Conservation (phyloP, 306 rosid species). For the Vigna reflexopilosa region DNA sequence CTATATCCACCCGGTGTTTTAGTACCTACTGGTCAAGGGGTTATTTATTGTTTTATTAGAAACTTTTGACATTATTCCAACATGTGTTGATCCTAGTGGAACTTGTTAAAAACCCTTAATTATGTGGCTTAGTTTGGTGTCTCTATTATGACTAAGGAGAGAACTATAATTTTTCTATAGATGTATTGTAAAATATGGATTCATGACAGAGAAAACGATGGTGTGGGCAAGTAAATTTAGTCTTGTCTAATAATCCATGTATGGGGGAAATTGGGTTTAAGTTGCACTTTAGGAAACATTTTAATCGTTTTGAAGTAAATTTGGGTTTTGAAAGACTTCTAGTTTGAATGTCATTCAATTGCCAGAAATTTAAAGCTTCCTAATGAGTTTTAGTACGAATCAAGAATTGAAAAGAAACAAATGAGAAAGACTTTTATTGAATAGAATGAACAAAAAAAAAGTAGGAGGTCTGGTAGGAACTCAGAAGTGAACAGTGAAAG, state of each 20-base stretch:
- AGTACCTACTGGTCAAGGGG: slow-evolving; percentile 8
- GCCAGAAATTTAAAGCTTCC: slow-evolving; percentile 21
- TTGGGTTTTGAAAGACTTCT: slow-evolving; percentile 6
- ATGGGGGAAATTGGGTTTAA: neutral
- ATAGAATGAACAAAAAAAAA: no score
- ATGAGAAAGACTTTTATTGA: no score
- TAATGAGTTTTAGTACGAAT: neutral
- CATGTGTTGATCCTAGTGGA: slow-evolving; percentile 4
- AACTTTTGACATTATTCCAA: slow-evolving; percentile 7
- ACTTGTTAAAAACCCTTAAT: neutral
- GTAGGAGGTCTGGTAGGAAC: no score
- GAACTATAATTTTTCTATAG: slow-evolving; percentile 17
- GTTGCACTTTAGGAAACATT: slow-evolving; percentile 2
- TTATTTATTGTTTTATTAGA: slow-evolving; percentile 20
- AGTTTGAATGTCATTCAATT: neutral
- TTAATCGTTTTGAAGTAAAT: slow-evolving; percentile 19
- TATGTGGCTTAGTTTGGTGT: neutral
- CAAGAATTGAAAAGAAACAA: no score
- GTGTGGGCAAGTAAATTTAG: neutral
- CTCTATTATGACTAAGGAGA: neutral
- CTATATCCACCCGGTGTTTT: neutral
- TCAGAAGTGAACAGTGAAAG: no score
- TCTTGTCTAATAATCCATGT: slow-evolving; percentile 7
- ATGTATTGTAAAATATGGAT: slow-evolving; percentile 7
- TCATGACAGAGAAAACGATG: neutral